Percentiles rank a stretch among this genome's conserved stretches.
phyloP scores from a whole-genome alignment of 2,329 filamentous ascomycete genomes.

The Xylogone sp. region DNA sequence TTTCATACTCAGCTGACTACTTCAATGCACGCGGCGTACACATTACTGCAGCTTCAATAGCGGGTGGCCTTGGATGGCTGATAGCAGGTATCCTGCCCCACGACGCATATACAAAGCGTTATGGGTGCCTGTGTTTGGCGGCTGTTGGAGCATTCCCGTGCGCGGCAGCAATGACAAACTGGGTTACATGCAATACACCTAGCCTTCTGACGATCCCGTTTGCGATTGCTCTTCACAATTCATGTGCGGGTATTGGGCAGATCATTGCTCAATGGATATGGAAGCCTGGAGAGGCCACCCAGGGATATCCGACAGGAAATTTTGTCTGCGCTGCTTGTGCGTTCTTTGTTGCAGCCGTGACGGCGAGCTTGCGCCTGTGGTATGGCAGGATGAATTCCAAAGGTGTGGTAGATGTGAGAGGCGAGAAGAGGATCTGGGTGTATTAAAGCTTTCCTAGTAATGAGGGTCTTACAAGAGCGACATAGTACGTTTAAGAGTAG shows the following conservation, averaged over 20 bases:
- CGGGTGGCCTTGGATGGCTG: slow-evolving; percentile 30
- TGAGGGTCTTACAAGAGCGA: too few species aligned
- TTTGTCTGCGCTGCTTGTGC: slow-evolving; percentile 36
- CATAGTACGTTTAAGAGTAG: too few species aligned
- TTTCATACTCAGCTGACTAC: slow-evolving; percentile 54
- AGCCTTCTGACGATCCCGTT: slow-evolving; percentile 32
- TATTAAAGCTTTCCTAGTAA: too few species aligned
- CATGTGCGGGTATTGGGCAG: slow-evolving; percentile 32
- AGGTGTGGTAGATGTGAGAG: slow-evolving; percentile 4
- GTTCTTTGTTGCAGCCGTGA: slow-evolving; percentile 25
- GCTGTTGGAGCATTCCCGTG: slow-evolving; percentile 61
- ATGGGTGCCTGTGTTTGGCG: slow-evolving; percentile 63
- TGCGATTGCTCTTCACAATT: slow-evolving; percentile 35
- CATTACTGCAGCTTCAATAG: slow-evolving; percentile 21
- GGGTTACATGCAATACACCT: slow-evolving; percentile 43
- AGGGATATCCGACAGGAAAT: slow-evolving; percentile 41
- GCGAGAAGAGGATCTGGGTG: background rate
- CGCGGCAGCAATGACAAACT: slow-evolving; percentile 52
- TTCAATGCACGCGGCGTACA: slow-evolving; percentile 51
- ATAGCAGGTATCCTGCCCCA: slow-evolving; percentile 26
- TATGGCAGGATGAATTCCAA: slow-evolving; percentile 44
- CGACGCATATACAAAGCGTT: slow-evolving; percentile 32
- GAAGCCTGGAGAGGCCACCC: slow-evolving; percentile 51
- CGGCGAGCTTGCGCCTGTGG: slow-evolving; percentile 45
- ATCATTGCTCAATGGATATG: slow-evolving; percentile 58